Evolutionary conservation across 371 early-diverging fungal genomes (phyloP), one percentile per base, ranked within the genome.

Genomic region (Mucor plumbeus): DNA sequence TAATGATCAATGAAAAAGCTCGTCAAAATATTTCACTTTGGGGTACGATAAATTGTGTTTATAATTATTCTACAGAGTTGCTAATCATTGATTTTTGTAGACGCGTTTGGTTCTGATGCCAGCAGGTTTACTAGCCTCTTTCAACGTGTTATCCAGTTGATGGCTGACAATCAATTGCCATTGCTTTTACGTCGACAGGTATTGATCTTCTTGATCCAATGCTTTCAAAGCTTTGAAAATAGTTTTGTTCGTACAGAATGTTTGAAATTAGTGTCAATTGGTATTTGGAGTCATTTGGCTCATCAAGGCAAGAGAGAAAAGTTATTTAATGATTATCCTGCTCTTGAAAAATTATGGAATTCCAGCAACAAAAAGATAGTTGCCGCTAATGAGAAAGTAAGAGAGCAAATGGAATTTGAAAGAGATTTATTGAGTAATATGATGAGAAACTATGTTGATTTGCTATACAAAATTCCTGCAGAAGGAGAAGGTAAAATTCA

Each of bases 1-100:
- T 94, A 44, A 83, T 95, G 76, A 76, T 94, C n/a, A 94, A 92
- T 74, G 96, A 95, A 71, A 96, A 95, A 77, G 86, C 85, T 68
- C 87, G 89, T 14, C 83, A 91, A 61, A 79, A 86, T 14, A 85
- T 90, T 41, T 64, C 85, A 13, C 79, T 82, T 4, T 90, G 89
- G 88, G 86, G 86, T 83, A 85, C 64, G 65, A 35, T 36, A 59
- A 19, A 33, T 7, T 8, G n/a, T 3, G 8, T 7, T n/a, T 5
- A 39, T 10, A n/a, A 10, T 0, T 14, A 7, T 0, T 21, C 14
- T 13, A 4, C 53, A 10, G n/a, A 50, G 53, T 13, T 21, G 26
- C 6, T 21, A 53, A 53, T 14, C 31, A 13, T 1, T 6, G 1
- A 67, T 57, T 68, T 11, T 19, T 50, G 17, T 68, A 84, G 86